phyloP scores from a whole-genome alignment of 768 basidiomycete species.

The Cantharellus cinnabarinus region DNA sequence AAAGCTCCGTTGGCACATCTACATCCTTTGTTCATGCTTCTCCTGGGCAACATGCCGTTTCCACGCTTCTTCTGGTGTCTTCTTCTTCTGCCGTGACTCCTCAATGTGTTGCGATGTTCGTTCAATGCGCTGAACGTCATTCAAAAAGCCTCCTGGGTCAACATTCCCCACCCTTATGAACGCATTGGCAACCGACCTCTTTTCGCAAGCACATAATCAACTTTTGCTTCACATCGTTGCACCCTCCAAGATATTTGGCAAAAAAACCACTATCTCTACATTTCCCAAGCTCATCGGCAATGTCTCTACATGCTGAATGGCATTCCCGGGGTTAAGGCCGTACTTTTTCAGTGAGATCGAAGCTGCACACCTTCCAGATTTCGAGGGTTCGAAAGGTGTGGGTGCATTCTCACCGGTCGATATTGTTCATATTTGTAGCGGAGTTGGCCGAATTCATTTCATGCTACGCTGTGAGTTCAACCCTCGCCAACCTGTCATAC shows the following conservation, averaged over 20 bases:
- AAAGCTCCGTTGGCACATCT: too few relatives aligned
- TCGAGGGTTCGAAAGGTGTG: too few relatives aligned
- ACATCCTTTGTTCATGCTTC: background rate
- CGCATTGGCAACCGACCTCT: constrained; percentile 3
- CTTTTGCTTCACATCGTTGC: constrained; percentile 4
- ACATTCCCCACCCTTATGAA: background rate
- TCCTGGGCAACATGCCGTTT: background rate
- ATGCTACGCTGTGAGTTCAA: too few relatives aligned
- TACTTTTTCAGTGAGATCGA: too few relatives aligned
- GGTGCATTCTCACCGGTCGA: too few relatives aligned
- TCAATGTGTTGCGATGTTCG: background rate
- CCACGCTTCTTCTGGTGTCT: background rate
- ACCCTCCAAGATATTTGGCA: constrained; percentile 5
- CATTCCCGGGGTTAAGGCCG: too few relatives aligned
- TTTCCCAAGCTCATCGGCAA: constrained; percentile 7
- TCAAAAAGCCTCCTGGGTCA: background rate
- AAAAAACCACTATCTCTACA: constrained; percentile 8
- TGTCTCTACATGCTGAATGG: constrained; percentile 6
- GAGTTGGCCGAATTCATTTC: too few relatives aligned
- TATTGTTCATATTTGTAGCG: too few relatives aligned
- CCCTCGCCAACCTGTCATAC: too few relatives aligned
- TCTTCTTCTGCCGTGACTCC: background rate
- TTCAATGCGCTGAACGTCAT: background rate
- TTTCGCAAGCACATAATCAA: constrained; percentile 6
- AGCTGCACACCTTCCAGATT: too few relatives aligned